A percentile compares a stretch with the other conserved stretches of the same genome.
These are phyloP conservation scores for Mayamaea pseudoterrestris DNA, from an alignment of 108 stramenopile genomes.

Conservation along the genomic window DNA sequence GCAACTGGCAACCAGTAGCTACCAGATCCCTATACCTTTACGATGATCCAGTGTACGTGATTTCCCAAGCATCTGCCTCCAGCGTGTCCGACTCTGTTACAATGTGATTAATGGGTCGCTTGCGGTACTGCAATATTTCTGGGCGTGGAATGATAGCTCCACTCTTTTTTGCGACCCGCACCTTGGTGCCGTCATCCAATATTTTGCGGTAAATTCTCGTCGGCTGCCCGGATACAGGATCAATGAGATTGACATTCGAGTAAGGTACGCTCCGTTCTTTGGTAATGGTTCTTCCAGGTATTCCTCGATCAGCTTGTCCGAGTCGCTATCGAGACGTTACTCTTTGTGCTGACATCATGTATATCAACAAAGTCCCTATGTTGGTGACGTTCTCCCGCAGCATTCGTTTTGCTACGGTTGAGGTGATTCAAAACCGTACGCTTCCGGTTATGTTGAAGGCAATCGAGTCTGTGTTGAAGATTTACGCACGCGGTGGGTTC, in stretches of 20 bases:
- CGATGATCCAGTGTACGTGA: conserved; percentile 28
- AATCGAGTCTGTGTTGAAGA: no score
- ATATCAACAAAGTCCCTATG: conserved; percentile 86
- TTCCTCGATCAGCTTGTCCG: conserved; percentile 55
- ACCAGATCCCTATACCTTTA: no score
- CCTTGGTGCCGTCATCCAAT: conserved; percentile 91
- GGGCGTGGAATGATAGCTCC: conserved; percentile 90
- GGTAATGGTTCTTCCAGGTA: conserved; percentile 36
- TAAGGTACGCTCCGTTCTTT: conserved; percentile 72
- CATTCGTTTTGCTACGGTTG: no score
- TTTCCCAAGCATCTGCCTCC: conserved; percentile 71
- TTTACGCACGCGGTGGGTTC: no score
- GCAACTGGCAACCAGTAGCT: no score
- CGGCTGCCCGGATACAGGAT: conserved; percentile 69
- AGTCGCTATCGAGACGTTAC: no score
- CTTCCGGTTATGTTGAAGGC: no score
- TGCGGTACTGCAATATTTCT: conserved; percentile 49
- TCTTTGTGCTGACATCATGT: conserved; percentile 65
- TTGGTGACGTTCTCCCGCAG: no score
- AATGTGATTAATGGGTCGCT: conserved; percentile 29
- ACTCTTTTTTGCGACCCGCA: conserved; percentile 80
- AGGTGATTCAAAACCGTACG: no score
- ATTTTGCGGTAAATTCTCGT: conserved; percentile 68
- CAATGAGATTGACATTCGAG: conserved; percentile 80
- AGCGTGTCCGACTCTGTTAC: conserved; percentile 62